A percentile compares a stretch with the other conserved stretches of the same genome.
phyloP scores from a whole-genome alignment of 176 grass and related monocot genomes.

The Triticum monococcum region DNA sequence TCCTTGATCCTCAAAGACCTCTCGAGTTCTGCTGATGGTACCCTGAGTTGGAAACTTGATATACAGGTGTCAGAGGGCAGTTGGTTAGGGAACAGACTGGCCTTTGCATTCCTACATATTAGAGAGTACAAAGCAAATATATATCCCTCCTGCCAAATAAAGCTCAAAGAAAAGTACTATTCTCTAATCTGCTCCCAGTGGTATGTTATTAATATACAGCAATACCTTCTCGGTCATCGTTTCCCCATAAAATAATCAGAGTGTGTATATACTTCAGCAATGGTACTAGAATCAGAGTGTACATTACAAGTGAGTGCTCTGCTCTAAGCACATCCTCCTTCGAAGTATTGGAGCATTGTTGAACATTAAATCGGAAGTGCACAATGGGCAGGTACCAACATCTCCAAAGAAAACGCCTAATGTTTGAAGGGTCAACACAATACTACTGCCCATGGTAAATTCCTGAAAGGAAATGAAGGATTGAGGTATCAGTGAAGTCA shows the following conservation, averaged over 20 bases:
- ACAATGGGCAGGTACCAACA: slow-evolving; percentile 92
- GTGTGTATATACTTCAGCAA: slow-evolving; percentile 71
- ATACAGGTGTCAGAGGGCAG: slow-evolving; percentile 82
- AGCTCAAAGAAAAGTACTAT: slow-evolving; percentile 16
- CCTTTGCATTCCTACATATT: slow-evolving; percentile 94
- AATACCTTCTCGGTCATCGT: slow-evolving; percentile 90
- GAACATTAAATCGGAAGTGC: slow-evolving; percentile 98
- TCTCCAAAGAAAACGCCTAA: slow-evolving; percentile 95
- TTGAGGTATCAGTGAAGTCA: slow-evolving; percentile 6
- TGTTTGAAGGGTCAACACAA: slow-evolving; percentile 88
- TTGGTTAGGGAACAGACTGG: slow-evolving; percentile 84
- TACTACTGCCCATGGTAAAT: slow-evolving; percentile 62
- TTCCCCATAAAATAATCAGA: slow-evolving; percentile 84
- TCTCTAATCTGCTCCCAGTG: slow-evolving; percentile 8
- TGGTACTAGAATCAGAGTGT: slow-evolving; percentile 88
- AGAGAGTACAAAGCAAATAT: slow-evolving; percentile 95
- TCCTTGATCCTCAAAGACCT: slow-evolving; percentile 23
- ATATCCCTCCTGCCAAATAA: slow-evolving; percentile 80
- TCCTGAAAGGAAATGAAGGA: slow-evolving; percentile 64
- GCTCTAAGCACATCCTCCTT: slow-evolving; percentile 95
- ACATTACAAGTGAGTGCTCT: slow-evolving; percentile 76
- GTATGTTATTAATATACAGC: neutral
- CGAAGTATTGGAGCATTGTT: slow-evolving; percentile 75
- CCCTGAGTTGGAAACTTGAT: slow-evolving; percentile 86
- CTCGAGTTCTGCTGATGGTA: slow-evolving; percentile 88